These are phyloP conservation scores for Myriangium duriaei DNA, from an alignment of 2,329 filamentous ascomycete genomes.

Conservation along the genomic window DNA sequence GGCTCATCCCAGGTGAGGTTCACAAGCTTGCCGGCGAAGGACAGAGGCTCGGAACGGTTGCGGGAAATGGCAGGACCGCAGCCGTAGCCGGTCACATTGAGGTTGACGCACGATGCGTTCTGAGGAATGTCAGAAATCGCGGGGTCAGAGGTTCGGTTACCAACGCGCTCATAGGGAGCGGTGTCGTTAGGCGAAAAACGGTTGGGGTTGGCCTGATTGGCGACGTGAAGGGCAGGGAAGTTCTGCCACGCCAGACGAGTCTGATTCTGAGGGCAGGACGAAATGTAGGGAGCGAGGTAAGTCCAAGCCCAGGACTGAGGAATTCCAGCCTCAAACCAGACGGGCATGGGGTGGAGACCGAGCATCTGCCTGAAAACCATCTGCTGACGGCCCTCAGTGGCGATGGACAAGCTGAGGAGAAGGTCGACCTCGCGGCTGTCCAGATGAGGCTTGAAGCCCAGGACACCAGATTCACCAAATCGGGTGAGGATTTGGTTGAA, in stretches of 20 bases:
- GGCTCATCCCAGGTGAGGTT: slow-evolving; percentile 61
- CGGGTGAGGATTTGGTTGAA: slow-evolving; percentile 79
- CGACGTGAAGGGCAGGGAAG: slow-evolving; percentile 57
- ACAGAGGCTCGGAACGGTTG: slow-evolving; percentile 59
- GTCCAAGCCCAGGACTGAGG: slow-evolving; percentile 82
- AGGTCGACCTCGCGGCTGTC: slow-evolving; percentile 62
- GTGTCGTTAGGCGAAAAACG: slow-evolving; percentile 51
- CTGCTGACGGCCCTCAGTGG: slow-evolving; percentile 70
- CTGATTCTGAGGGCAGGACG: slow-evolving; percentile 57
- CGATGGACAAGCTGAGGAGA: slow-evolving; percentile 64
- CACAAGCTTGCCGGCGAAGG: slow-evolving; percentile 60
- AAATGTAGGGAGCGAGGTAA: slow-evolving; percentile 67
- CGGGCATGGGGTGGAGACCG: slow-evolving; percentile 71
- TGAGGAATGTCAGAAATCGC: slow-evolving; percentile 33
- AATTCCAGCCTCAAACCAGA: slow-evolving; percentile 69
- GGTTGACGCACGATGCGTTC: slow-evolving; percentile 45
- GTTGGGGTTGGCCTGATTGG: slow-evolving; percentile 66
- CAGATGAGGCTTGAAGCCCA: slow-evolving; percentile 67
- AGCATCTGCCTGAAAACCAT: slow-evolving; percentile 77
- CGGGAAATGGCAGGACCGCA: slow-evolving; percentile 54
- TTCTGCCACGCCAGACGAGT: slow-evolving; percentile 76
- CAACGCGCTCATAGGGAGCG: slow-evolving; percentile 51
- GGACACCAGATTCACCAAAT: slow-evolving; percentile 67
- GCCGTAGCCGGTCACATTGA: slow-evolving; percentile 40
- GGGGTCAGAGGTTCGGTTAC: slow-evolving; percentile 45